These are phyloP conservation scores for Phtheirospermum japonicum DNA, from an alignment of 257 asterid genomes.

Conservation along the genomic window DNA sequence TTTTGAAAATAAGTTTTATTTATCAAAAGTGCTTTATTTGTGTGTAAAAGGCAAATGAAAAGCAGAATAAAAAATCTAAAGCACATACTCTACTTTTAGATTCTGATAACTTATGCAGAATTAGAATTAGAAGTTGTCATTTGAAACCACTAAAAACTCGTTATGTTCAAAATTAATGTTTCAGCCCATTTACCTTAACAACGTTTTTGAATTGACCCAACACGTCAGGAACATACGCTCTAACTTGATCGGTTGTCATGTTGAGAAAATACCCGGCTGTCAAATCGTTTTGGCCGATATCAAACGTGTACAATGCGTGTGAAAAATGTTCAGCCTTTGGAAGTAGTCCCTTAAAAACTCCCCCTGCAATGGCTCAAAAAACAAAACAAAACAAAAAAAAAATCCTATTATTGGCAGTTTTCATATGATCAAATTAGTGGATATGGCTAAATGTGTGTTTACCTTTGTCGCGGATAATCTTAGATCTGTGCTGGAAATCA, in stretches of 20 bases:
- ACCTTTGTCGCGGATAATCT: conserved; percentile 50
- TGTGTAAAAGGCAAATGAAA: too few relatives aligned
- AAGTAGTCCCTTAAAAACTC: conserved; percentile 44
- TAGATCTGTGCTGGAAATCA: conserved; percentile 70
- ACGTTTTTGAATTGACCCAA: conserved; percentile 58
- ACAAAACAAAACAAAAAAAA: neutral
- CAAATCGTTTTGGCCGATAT: conserved; percentile 86
- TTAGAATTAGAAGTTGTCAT: too few relatives aligned
- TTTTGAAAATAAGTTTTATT: too few relatives aligned
- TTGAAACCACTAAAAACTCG: too few relatives aligned
- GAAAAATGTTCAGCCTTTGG: conserved; percentile 51
- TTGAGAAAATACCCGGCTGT: conserved; percentile 73
- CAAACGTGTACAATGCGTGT: conserved; percentile 68
- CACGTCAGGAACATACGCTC: conserved; percentile 66
- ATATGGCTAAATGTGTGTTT: neutral
- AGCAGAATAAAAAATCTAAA: too few relatives aligned
- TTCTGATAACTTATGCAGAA: too few relatives aligned
- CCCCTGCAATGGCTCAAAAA: conserved; percentile 34
- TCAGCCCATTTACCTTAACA: conserved; percentile 46
- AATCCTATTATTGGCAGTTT: neutral
- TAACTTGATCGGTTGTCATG: conserved; percentile 71
- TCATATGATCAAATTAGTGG: neutral
- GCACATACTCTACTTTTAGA: too few relatives aligned
- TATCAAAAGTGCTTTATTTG: too few relatives aligned
- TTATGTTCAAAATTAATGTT: too few relatives aligned